These are phyloP conservation scores for Amphicarpaea edgeworthii DNA, from an alignment of 306 rosid species.

Conservation along the genomic window DNA sequence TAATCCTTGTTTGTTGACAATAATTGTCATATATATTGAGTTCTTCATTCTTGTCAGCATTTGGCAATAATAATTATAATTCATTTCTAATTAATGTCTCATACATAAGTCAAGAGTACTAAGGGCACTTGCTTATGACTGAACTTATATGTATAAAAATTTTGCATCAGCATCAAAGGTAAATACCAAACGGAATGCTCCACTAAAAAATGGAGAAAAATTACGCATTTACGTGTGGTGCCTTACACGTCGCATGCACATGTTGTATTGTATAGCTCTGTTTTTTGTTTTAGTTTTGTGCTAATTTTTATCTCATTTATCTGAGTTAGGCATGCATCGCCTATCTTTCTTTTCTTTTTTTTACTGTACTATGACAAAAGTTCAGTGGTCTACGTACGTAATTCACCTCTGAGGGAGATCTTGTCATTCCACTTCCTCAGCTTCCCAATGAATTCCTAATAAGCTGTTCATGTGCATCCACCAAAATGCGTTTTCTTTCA, in stretches of 20 bases:
- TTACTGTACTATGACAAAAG: neutral
- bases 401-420: conserved; percentile 20
- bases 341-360: neutral
- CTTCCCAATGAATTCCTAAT: conserved; percentile 14
- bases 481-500: no score
- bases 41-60: neutral
- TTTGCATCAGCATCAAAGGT: conserved; percentile 22
- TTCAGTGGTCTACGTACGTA: neutral
- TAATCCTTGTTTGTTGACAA: neutral
- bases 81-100: no score
- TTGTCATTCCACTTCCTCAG: conserved; percentile 39
- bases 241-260: conserved; percentile 30
- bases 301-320: neutral
- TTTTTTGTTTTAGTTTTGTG: neutral
- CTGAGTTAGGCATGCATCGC: neutral
- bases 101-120: neutral
- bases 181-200: neutral
- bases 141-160: neutral
- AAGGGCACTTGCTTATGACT: neutral
- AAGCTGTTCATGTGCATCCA: neutral
- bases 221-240: neutral
- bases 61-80: conserved; percentile 3
- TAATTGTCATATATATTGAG: neutral
- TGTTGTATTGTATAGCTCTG: conserved; percentile 13
- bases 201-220: neutral